Conservation (phyloP, 1,284 basidiomycete genomes). For the Erythrobasidium hasegawianum region DNA sequence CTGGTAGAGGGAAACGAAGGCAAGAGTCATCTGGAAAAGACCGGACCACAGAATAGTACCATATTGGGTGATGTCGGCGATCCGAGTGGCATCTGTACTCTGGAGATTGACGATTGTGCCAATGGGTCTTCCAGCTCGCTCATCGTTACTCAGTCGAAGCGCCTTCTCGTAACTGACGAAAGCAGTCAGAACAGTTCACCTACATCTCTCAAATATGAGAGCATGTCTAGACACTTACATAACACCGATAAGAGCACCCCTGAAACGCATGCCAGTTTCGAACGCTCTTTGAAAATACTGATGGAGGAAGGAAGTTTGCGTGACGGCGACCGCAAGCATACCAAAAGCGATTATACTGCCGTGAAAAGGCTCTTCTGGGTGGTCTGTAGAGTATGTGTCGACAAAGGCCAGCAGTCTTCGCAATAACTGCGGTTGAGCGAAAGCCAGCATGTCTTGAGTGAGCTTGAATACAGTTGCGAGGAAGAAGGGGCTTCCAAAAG, state of each 20-base stretch:
- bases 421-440: slow-evolving; percentile 84
- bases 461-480: slow-evolving; percentile 58
- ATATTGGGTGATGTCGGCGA: slow-evolving; percentile 52
- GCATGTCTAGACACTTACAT: slow-evolving; percentile 45
- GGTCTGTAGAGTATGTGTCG: slow-evolving; percentile 62
- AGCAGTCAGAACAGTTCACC: too few relatives aligned
- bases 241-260: slow-evolving; percentile 75
- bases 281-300: slow-evolving; percentile 82
- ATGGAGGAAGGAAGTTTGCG: slow-evolving; percentile 77
- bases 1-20: slow-evolving; percentile 71
- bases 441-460: slow-evolving; percentile 72
- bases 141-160: slow-evolving; percentile 77
- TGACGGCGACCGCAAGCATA: slow-evolving; percentile 74
- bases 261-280: slow-evolving; percentile 84
- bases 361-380: slow-evolving; percentile 50
- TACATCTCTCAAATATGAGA: too few relatives aligned
- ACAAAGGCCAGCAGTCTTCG: slow-evolving; percentile 77
- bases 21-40: slow-evolving; percentile 64
- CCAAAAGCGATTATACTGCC: slow-evolving; percentile 70
- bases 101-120: slow-evolving; percentile 94
- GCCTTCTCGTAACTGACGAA: slow-evolving; percentile 77
- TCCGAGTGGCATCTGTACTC: slow-evolving; percentile 69
- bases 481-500: slow-evolving; percentile 75
- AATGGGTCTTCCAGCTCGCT: slow-evolving; percentile 65
- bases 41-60: slow-evolving; percentile 53